Conservation (phyloP, 2,329 filamentous ascomycete genomes). For the Tolypocladium tundrense region DNA sequence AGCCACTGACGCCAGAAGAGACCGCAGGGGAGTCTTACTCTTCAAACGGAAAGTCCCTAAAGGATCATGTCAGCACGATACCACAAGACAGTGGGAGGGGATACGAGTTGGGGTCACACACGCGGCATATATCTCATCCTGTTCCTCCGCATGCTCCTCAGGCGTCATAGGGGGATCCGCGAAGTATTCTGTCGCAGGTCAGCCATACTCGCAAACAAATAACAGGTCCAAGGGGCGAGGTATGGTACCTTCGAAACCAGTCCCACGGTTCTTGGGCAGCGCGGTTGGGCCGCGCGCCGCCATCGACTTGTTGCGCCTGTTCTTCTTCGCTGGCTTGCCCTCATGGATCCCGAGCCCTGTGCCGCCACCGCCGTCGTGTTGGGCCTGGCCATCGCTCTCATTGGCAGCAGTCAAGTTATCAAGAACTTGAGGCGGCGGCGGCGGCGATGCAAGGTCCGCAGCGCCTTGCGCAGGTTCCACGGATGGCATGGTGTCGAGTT, state of each 20-base stretch:
- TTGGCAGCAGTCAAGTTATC: not conserved
- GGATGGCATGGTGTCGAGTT: not conserved
- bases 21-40: conserved; percentile 31
- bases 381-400: not conserved
- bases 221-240: not conserved
- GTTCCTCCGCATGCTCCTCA: conserved; percentile 55
- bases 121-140: conserved; percentile 52
- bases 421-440: not conserved
- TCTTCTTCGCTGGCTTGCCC: conserved; percentile 7
- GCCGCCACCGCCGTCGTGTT: not conserved
- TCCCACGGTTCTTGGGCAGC: conserved; percentile 35
- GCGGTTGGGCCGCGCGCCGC: conserved; percentile 26
- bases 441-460: not conserved
- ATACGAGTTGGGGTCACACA: conserved; percentile 26
- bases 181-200: conserved; percentile 49
- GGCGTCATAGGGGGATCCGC: conserved; percentile 71
- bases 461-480: not conserved
- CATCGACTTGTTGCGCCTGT: conserved; percentile 8
- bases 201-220: not conserved
- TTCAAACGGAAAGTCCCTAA: conserved; percentile 40
- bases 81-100: not conserved
- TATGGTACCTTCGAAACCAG: conserved; percentile 57
- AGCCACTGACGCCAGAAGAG: not conserved
- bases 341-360: not conserved
- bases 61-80: conserved; percentile 8